Evolutionary conservation across 768 basidiomycete genomes (phyloP).

Genomic region (Tylopilus balloui): DNA sequence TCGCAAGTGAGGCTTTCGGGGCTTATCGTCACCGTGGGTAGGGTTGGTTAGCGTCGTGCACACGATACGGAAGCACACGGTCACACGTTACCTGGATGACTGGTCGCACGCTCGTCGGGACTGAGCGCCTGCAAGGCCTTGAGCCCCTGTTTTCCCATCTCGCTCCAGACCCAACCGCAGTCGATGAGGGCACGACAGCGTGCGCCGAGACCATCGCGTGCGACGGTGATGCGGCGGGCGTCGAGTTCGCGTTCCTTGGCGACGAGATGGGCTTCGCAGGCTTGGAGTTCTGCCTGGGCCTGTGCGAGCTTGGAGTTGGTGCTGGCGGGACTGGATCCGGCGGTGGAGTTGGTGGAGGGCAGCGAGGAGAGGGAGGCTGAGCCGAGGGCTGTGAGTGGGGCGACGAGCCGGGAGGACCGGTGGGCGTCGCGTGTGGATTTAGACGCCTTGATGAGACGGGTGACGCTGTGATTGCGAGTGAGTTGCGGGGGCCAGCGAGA

Average conservation of each 20-base stretch:
- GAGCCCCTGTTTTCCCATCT: slow-evolving; percentile 62
- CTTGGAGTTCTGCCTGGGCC: slow-evolving; percentile 76
- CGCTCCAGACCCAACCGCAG: slow-evolving; percentile 64
- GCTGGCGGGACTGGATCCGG: slow-evolving; percentile 10
- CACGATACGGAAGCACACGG: neutral
- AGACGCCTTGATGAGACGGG: slow-evolving; percentile 73
- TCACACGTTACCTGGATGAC: neutral
- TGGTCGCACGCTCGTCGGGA: neutral
- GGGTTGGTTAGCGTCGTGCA: neutral
- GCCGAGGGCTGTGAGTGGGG: slow-evolving; percentile 22
- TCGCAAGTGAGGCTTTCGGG: slow-evolving; percentile 1
- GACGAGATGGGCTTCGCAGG: slow-evolving; percentile 73
- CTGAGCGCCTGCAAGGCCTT: slow-evolving; percentile 19
- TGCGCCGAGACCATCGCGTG: slow-evolving; percentile 57
- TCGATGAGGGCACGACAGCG: slow-evolving; percentile 64
- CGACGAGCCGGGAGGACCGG: slow-evolving; percentile 29
- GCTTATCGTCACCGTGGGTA: neutral
- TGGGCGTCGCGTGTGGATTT: slow-evolving; percentile 43
- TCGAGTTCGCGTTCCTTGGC: slow-evolving; percentile 64
- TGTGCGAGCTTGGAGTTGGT: slow-evolving; percentile 47
- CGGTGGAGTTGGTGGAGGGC: slow-evolving; percentile 29
- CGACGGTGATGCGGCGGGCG: slow-evolving; percentile 45
- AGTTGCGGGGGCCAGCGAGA: neutral
- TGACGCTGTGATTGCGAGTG: slow-evolving; percentile 54
- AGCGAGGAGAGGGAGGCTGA: slow-evolving; percentile 46